Conservation (phyloP, 75 land plant genomes). For the Pinus albicaulis region DNA sequence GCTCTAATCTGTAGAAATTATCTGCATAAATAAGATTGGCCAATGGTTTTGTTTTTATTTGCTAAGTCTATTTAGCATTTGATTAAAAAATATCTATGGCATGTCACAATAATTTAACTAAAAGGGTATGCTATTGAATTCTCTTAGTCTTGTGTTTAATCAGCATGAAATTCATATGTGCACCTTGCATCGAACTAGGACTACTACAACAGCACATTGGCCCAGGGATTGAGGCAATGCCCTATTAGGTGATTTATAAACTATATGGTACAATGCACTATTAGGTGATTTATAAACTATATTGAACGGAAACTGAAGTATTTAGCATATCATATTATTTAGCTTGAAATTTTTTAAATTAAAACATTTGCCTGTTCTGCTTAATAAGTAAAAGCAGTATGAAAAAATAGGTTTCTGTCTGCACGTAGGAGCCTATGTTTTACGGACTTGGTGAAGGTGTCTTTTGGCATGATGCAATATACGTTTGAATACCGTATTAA, state of each 20-base stretch:
- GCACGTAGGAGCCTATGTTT: neutral
- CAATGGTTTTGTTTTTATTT: too few relatives aligned
- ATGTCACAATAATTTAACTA: too few relatives aligned
- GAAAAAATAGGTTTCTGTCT: neutral
- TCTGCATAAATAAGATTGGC: too few relatives aligned
- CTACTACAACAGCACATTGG: neutral
- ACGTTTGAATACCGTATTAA: too few relatives aligned
- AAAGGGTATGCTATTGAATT: neutral
- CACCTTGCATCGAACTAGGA: neutral
- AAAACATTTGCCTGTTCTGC: neutral
- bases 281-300: neutral
- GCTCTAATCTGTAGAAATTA: too few relatives aligned
- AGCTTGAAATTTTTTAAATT: neutral
- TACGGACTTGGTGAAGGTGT: neutral
- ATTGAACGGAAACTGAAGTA: neutral
- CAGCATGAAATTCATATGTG: neutral
- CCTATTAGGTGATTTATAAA: neutral
- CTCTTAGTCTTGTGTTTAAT: neutral
- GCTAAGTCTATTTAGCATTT: too few relatives aligned
- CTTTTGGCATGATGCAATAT: too few relatives aligned
- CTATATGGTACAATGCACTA: neutral
- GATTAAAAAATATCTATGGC: too few relatives aligned
- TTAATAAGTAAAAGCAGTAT: neutral
- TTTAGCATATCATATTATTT: neutral
- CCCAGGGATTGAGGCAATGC: neutral